Base-by-base conservation (phyloP, 1,139 yeast genomes). In the Taiozyma sp. region DNA sequence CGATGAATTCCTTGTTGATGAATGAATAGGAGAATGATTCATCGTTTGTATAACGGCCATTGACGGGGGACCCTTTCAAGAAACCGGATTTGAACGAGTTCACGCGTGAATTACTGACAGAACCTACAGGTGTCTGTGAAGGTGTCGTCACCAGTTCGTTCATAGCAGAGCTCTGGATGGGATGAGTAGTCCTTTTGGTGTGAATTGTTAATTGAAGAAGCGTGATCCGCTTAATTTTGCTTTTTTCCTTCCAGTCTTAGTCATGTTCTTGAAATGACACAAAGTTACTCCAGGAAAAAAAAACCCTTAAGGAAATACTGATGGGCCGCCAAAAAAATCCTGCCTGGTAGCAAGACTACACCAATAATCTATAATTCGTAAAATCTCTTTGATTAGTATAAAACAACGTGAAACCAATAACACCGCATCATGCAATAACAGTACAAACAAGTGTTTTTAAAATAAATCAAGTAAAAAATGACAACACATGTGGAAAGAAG, bases 1-100 rank as follows among this genome's bases (percentile, higher is more conserved):
- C 58, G 5, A 59, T 42, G 49, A 59, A 59, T 19, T 58, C 62
- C 8, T 46, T 43, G 48, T 59, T 59, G 50, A 59, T 58, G 51
- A 59, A 59, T 14, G 60, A 50, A 51, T 59, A 59, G 22, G 37
- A 51, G 34, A 56, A 47, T 9, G 21, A 21, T 14, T 52, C 48
- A n/a, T 44, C 44, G n/a, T n/a, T 34, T 8, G 16, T 24, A 14
- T 40, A 40, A 22, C 42, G 26, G 10, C 42, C 42, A 45, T 44
- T 41, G 45, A 39, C 39, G 13, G n/a, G 45, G 43, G 30, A 45
- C 48, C 45, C 37, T 30, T 30, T 43, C 39, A 19, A 34, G 19
- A 13, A 26, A 13, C 47, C 42, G 2, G 45, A 45, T 28, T 44
- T 35, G 30, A 30, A 50, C 8, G 51, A 48, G 21, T 42, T 35